Base-by-base conservation (phyloP, 305 asterid genomes). In the Fraxinus platypoda region DNA sequence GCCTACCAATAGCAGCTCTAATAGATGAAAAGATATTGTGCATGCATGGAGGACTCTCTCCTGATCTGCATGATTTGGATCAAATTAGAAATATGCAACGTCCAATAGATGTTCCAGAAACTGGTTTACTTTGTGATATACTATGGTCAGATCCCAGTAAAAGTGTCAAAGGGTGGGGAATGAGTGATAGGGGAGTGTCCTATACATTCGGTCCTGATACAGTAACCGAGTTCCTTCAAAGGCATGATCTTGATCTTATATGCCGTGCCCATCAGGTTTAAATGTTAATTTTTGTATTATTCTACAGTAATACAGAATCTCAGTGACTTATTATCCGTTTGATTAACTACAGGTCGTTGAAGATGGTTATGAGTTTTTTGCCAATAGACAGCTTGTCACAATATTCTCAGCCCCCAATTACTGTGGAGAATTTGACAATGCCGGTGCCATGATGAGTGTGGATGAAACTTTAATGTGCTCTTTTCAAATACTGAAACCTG, bases 41-140 rank as follows among this genome's bases (percentile, higher is more conserved):
- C 86, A 94, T 94, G 98, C 98, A 94, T 38, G 98, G 98, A 9
- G 98, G 98, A 15, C 97, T 94, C 78, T 94, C 98, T 41, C 97
- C 98, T 2, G 94, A 91, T 57, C 90, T 94, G 49, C 88, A 87
- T 77, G 84, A 89, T 88, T 83, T 94, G 82, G 91, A 94, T 85
- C 97, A 94, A 85, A 90, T 94, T 68, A 88, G 97, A 81, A 92
- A 91, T 85, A 83, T 94, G 34, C 92, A 82, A 4, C 94, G 98
- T 38, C 98, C 98, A 49, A 76, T 90, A 77, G 98, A 94, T 81
- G 98, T 94, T 38, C 94, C 98, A 0, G 98, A 94, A 84, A 82
- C 88, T 46, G 97, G 98, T 84, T 87, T 94, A 79, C 91, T 94
- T n/a, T 94, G 98, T 78, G 98, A 94, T 84, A 84, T 94, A 52